A percentile compares a stretch with the other conserved stretches of the same genome.
Conservation (phyloP, 2,329 filamentous ascomycete species). For the Penicillium capsulatum region DNA sequence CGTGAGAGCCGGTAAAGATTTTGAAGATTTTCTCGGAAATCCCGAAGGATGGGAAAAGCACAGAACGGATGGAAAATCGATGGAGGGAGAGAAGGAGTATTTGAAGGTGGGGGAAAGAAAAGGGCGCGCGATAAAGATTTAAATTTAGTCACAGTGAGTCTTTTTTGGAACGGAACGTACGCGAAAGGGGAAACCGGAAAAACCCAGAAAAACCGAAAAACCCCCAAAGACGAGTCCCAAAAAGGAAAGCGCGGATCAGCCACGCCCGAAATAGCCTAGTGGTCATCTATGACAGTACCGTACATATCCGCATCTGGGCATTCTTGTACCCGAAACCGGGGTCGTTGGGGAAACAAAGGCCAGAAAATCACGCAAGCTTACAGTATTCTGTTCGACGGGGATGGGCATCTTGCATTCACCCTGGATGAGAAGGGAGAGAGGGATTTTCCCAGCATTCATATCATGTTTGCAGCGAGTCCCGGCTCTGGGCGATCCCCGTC, state of each 20-base stretch:
- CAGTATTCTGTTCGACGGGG: too few relatives aligned
- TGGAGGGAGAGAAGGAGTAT: conserved; percentile 20
- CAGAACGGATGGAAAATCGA: conserved; percentile 21
- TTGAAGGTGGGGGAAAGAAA: conserved; percentile 22
- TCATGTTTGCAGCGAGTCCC: conserved; percentile 8
- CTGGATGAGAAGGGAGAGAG: too few relatives aligned
- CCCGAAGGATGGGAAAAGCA: conserved; percentile 16
- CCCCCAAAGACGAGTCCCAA: conserved; percentile 1
- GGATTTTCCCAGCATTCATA: too few relatives aligned
- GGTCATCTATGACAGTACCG: not conserved
- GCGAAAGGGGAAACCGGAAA: conserved; percentile 3
- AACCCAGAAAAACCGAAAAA: not conserved
- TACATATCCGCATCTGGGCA: not conserved
- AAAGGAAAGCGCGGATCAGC: conserved; percentile 15
- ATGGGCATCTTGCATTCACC: too few relatives aligned
- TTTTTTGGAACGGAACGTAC: conserved; percentile 7
- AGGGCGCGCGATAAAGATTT: conserved; percentile 25
- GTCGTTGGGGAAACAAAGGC: conserved; percentile 22
- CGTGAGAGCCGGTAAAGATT: conserved; percentile 15
- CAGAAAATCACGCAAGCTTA: conserved; percentile 19
- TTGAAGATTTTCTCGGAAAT: conserved; percentile 10
- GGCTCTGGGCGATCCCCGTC: conserved; percentile 2
- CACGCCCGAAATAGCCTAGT: conserved; percentile 11
- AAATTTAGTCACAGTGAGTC: conserved; percentile 26
- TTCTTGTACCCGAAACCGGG: conserved; percentile 17